Evolutionary conservation across 345 rosid species (phyloP).

Genomic region (Brassica carinata): DNA sequence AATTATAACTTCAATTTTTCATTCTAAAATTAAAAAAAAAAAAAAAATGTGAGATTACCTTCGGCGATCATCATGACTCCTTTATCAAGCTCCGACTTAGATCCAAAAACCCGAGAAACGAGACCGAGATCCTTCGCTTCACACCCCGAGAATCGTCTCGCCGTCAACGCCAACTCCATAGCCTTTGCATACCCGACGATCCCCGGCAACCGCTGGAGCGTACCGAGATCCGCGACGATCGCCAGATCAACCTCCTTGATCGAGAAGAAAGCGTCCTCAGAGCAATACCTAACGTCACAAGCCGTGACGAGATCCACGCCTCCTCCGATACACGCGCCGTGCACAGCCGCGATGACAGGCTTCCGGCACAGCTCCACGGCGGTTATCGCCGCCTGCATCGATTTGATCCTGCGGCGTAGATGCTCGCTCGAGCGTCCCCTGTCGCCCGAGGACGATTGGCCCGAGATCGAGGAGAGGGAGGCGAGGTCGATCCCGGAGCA

Average conservation of each 20-base stretch:
- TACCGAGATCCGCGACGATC: constrained; percentile 87
- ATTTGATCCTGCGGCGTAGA: constrained; percentile 57
- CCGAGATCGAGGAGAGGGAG: constrained; percentile 35
- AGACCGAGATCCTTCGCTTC: constrained; percentile 81
- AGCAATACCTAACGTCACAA: constrained; percentile 76
- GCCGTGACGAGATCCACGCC: constrained; percentile 72
- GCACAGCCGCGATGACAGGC: constrained; percentile 70
- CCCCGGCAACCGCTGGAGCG: constrained; percentile 74
- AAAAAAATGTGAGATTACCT: constrained; percentile 44
- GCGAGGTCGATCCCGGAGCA: constrained; percentile 78
- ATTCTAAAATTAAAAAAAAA: not conserved
- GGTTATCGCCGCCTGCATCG: constrained; percentile 68
- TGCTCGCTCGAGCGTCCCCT: constrained; percentile 56
- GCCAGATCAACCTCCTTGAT: constrained; percentile 86
- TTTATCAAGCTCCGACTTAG: constrained; percentile 57
- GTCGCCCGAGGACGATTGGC: constrained; percentile 38
- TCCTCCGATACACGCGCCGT: constrained; percentile 83
- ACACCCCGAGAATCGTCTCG: constrained; percentile 56
- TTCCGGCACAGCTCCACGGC: constrained; percentile 83
- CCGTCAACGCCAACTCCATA: constrained; percentile 73
- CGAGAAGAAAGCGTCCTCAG: constrained; percentile 61
- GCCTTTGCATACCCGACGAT: constrained; percentile 75
- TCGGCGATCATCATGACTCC: constrained; percentile 58
- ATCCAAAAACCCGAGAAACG: constrained; percentile 67
- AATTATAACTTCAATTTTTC: not conserved